These are phyloP conservation scores for Blastobotrys illinoisensis DNA, from an alignment of 1,139 yeast species.

Conservation along the genomic window DNA sequence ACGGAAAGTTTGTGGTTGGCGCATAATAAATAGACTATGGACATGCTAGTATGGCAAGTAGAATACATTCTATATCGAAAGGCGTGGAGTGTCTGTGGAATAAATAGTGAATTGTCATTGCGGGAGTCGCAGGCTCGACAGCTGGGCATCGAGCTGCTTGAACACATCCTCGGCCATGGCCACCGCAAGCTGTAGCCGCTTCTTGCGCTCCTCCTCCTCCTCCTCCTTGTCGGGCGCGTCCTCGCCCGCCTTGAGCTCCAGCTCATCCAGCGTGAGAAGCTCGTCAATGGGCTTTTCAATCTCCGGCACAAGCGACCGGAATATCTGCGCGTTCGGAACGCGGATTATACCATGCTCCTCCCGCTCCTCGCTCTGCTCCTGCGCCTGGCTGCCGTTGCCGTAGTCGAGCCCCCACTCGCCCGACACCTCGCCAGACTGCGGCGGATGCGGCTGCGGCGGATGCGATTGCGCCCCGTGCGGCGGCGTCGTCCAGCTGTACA, in stretches of 20 bases:
- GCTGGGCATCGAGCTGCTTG: slow-evolving; percentile 23
- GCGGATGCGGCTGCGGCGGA: slow-evolving; percentile 3
- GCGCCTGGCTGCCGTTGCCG: slow-evolving; percentile 5
- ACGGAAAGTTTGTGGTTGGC: too few species aligned
- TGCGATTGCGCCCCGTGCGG: slow-evolving; percentile 7
- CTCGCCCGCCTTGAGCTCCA: not conserved
- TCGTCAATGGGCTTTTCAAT: slow-evolving; percentile 22
- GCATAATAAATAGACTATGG: too few species aligned
- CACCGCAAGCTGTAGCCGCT: slow-evolving; percentile 15
- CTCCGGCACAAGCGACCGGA: slow-evolving; percentile 26
- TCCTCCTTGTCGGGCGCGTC: slow-evolving; percentile 7
- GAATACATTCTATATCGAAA: not conserved
- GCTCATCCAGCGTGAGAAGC: slow-evolving; percentile 11
- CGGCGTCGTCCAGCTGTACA: slow-evolving; percentile 7
- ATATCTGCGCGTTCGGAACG: slow-evolving; percentile 23
- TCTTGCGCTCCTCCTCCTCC: slow-evolving; percentile 13
- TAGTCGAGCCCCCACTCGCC: slow-evolving; percentile 13
- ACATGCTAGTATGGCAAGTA: not conserved
- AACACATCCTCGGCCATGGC: slow-evolving; percentile 29
- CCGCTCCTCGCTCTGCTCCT: not conserved
- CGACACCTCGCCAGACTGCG: not conserved
- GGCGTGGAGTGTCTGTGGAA: not conserved
- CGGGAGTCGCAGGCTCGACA: slow-evolving; percentile 10
- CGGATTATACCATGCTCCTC: slow-evolving; percentile 5
- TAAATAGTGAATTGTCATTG: not conserved